phyloP scores from a whole-genome alignment of 164 flowering plant species.

The Kalanchoe fedtschenkoi region DNA sequence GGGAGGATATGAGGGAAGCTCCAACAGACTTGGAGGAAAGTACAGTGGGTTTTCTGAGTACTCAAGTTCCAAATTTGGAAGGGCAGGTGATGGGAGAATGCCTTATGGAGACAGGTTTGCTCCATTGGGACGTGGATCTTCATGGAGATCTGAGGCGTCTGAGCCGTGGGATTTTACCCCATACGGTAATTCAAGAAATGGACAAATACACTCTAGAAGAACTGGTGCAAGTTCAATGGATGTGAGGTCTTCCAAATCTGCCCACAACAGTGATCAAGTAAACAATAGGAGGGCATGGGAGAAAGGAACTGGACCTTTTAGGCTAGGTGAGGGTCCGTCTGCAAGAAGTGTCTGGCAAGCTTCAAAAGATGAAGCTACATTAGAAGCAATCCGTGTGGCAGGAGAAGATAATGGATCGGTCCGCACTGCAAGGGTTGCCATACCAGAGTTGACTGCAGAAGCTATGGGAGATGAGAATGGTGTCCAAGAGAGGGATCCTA shows the following conservation, averaged over 20 bases:
- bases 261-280: slow-evolving; percentile 45
- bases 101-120: slow-evolving; percentile 56
- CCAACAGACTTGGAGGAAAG: slow-evolving; percentile 46
- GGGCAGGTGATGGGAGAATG: slow-evolving; percentile 46
- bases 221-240: slow-evolving; percentile 36
- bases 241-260: slow-evolving; percentile 44
- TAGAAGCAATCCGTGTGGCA: slow-evolving; percentile 93
- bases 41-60: slow-evolving; percentile 59
- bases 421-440: slow-evolving; percentile 46
- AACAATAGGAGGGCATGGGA: slow-evolving; percentile 73
- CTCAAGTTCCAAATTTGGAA: slow-evolving; percentile 38
- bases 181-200: slow-evolving; percentile 52
- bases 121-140: slow-evolving; percentile 47
- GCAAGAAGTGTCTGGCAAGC: slow-evolving; percentile 99
- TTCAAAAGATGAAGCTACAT: slow-evolving; percentile 90
- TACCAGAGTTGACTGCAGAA: slow-evolving; percentile 60
- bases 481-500: slow-evolving; percentile 50
- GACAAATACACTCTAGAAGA: slow-evolving; percentile 46
- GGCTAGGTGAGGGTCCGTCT: slow-evolving; percentile 95
- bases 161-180: slow-evolving; percentile 55
- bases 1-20: slow-evolving; percentile 54
- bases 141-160: slow-evolving; percentile 56
- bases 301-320: slow-evolving; percentile 50
- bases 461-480: slow-evolving; percentile 52
- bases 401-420: slow-evolving; percentile 69